Conservation (phyloP, 352 stramenopile genomes). For the Halophytophthora polymorphica region DNA sequence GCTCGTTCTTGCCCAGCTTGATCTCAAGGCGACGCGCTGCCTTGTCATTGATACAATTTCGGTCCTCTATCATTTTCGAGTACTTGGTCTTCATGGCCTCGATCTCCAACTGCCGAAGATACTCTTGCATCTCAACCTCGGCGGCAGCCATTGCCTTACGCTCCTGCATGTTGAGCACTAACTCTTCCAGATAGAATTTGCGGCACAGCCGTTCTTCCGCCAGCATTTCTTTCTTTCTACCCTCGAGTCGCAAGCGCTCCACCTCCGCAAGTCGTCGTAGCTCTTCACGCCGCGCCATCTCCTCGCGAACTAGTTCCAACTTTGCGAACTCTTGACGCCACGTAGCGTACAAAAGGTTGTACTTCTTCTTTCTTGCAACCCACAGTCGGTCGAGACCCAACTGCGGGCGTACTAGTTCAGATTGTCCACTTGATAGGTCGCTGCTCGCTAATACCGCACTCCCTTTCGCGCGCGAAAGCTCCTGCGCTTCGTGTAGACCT, state of each 20-base stretch:
- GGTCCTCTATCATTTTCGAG: slow-evolving; percentile 59
- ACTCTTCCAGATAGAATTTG: slow-evolving; percentile 69
- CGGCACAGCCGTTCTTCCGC: slow-evolving; percentile 56
- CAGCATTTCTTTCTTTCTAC: slow-evolving; percentile 58
- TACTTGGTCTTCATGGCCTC: slow-evolving; percentile 79
- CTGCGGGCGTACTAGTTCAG: slow-evolving; percentile 2
- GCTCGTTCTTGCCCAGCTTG: slow-evolving; percentile 76
- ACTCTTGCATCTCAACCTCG: slow-evolving; percentile 70
- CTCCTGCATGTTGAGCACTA: slow-evolving; percentile 52
- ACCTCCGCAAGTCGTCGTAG: slow-evolving; percentile 44
- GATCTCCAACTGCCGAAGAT: slow-evolving; percentile 56
- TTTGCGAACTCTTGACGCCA: slow-evolving; percentile 52
- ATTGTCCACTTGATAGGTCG: background rate
- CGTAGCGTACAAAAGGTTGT: slow-evolving; percentile 22
- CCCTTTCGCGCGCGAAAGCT: slow-evolving; percentile 14
- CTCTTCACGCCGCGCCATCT: slow-evolving; percentile 53
- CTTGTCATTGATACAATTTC: slow-evolving; percentile 59
- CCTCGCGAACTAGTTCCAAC: slow-evolving; percentile 37
- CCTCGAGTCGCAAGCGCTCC: slow-evolving; percentile 41
- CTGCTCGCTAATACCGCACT: slow-evolving; percentile 11
- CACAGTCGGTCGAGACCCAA: slow-evolving; percentile 45
- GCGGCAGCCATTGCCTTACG: slow-evolving; percentile 59
- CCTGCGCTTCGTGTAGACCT: slow-evolving; percentile 13
- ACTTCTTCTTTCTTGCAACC: slow-evolving; percentile 36
- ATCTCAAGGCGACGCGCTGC: slow-evolving; percentile 69